Conservation (phyloP, 2,329 filamentous ascomycete genomes). For the Cryphonectria naterciae region DNA sequence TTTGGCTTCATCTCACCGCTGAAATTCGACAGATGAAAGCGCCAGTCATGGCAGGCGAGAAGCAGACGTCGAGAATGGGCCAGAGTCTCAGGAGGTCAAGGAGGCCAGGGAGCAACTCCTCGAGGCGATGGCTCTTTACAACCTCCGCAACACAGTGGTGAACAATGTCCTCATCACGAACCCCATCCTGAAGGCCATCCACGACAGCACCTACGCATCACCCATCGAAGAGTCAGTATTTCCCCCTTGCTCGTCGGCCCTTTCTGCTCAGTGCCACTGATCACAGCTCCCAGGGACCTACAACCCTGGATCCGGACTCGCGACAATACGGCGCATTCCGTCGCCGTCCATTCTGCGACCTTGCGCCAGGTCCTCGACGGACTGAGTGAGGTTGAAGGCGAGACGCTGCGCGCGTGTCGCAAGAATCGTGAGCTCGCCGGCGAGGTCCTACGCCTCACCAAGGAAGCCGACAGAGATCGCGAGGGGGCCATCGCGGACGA, state of each 20-base stretch:
- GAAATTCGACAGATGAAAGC: conserved; percentile 18
- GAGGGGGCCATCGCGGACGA: conserved; percentile 56
- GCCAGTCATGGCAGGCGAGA: neutral
- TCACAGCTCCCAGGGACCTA: conserved; percentile 59
- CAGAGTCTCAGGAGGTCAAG: conserved; percentile 50
- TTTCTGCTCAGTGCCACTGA: neutral
- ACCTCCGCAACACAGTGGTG: conserved; percentile 69
- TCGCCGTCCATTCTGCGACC: conserved; percentile 62
- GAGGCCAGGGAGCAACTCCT: conserved; percentile 68
- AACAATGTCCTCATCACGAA: conserved; percentile 72
- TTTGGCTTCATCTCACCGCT: neutral
- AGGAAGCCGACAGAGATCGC: conserved; percentile 57
- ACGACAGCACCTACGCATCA: conserved; percentile 66
- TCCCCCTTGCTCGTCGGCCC: neutral
- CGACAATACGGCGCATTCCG: conserved; percentile 66
- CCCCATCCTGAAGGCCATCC: conserved; percentile 77
- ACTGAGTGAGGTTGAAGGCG: conserved; percentile 60
- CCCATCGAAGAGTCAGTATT: conserved; percentile 67
- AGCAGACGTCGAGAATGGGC: neutral
- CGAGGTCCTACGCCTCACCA: conserved; percentile 65
- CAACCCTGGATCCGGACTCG: conserved; percentile 68
- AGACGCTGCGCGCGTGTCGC: conserved; percentile 58
- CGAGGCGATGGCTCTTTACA: conserved; percentile 70
- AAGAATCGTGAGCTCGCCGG: conserved; percentile 67
- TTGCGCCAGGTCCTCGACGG: conserved; percentile 55